A percentile compares a stretch with the other conserved stretches of the same genome.
Conservation (phyloP, 1,284 basidiomycete species). For the Puccinia hordei region DNA sequence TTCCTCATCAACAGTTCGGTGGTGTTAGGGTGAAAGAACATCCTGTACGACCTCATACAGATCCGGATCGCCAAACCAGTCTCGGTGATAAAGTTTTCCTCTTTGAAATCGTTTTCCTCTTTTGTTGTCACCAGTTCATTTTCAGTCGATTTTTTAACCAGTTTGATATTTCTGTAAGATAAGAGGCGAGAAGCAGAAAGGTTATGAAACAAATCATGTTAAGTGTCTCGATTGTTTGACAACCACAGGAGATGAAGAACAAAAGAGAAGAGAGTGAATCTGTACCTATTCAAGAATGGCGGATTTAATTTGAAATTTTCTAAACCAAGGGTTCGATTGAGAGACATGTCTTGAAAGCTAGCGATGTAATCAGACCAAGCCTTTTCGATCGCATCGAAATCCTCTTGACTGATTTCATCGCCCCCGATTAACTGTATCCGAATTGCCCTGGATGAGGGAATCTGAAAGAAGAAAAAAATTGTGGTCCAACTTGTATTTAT, state of each 20-base stretch:
- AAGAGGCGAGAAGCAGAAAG: neutral
- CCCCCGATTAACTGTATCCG: slow-evolving; percentile 57
- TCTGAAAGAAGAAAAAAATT: slow-evolving; percentile 29
- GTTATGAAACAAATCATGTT: slow-evolving; percentile 1
- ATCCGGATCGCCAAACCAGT: slow-evolving; percentile 57
- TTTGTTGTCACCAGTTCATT: neutral
- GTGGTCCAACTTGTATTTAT: neutral
- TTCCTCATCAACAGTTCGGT: slow-evolving; percentile 60
- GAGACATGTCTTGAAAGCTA: slow-evolving; percentile 53
- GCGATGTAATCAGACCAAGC: slow-evolving; percentile 57
- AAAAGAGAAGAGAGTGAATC: neutral
- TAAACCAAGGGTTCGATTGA: slow-evolving; percentile 54
- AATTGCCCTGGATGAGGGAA: slow-evolving; percentile 50
- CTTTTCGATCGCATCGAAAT: slow-evolving; percentile 54
- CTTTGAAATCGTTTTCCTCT: slow-evolving; percentile 27
- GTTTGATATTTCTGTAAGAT: slow-evolving; percentile 12
- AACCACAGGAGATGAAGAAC: slow-evolving; percentile 15
- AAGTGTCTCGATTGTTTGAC: slow-evolving; percentile 51
- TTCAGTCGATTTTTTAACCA: slow-evolving; percentile 15
- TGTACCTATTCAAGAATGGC: slow-evolving; percentile 51
- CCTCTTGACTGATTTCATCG: slow-evolving; percentile 56
- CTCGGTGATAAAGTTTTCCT: slow-evolving; percentile 46
- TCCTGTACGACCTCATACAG: slow-evolving; percentile 61
- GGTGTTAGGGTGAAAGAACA: slow-evolving; percentile 61
- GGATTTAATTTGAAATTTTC: slow-evolving; percentile 38